These are phyloP conservation scores for Aechmea fasciata DNA, from an alignment of 176 grass and related monocot species.

Conservation along the genomic window DNA sequence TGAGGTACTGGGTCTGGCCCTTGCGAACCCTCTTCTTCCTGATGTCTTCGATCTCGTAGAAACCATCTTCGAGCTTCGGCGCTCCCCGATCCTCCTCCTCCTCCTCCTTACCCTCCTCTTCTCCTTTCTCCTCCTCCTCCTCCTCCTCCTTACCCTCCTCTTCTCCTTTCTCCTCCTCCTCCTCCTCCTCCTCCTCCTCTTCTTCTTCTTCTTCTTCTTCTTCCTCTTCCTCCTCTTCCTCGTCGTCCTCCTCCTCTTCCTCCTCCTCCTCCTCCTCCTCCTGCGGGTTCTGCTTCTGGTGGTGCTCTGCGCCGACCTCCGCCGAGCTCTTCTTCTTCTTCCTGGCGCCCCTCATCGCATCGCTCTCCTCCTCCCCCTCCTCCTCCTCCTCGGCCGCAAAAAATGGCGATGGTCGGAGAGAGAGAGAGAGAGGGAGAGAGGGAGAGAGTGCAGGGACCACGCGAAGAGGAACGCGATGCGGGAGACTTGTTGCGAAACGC, in stretches of 20 bases:
- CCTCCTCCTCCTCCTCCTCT: background rate
- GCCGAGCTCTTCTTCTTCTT: too few relatives aligned
- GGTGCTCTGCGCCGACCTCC: constrained; percentile 20
- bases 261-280: background rate
- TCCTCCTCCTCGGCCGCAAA: too few relatives aligned
- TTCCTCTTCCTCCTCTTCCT: background rate
- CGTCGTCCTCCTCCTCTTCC: constrained; percentile 9
- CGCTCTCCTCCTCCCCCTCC: too few relatives aligned
- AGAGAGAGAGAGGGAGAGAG: too few relatives aligned
- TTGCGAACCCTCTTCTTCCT: constrained; percentile 47
- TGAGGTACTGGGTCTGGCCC: constrained; percentile 72
- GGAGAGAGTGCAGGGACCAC: too few relatives aligned
- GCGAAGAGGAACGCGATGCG: too few relatives aligned
- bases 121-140: constrained; percentile 12
- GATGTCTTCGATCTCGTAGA: constrained; percentile 85
- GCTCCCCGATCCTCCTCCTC: constrained; percentile 5
- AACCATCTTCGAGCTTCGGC: constrained; percentile 63
- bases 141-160: background rate
- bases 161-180: background rate
- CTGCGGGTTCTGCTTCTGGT: background rate
- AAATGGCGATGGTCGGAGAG: too few relatives aligned
- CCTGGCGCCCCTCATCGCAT: too few relatives aligned
- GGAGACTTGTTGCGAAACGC: too few relatives aligned
- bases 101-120: background rate
- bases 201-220: background rate